These are phyloP conservation scores for Naegleria lovaniensis DNA, from an alignment of 208 protist genomes.

Conservation along the genomic window DNA sequence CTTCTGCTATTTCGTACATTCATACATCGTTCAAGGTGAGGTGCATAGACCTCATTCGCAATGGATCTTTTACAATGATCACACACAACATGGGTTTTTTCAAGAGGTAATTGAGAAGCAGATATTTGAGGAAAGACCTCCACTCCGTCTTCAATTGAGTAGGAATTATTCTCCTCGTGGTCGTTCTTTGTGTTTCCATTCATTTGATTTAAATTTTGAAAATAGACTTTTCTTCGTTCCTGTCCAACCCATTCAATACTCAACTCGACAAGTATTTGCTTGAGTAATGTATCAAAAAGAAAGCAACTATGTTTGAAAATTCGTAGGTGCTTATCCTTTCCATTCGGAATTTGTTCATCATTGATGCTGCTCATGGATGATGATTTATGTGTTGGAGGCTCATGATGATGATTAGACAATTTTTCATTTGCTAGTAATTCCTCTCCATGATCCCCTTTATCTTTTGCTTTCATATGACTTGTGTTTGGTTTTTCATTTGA, in stretches of 20 bases:
- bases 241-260: neutral
- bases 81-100: neutral
- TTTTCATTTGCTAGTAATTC: too few relatives aligned
- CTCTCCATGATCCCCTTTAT: too few relatives aligned
- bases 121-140: neutral
- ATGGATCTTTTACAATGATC: neutral
- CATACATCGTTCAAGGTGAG: neutral
- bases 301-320: too few relatives aligned
- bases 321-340: too few relatives aligned
- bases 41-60: neutral
- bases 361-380: too few relatives aligned
- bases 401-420: too few relatives aligned
- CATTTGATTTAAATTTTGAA: neutral
- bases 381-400: too few relatives aligned
- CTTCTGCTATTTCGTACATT: neutral
- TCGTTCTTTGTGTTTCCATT: neutral
- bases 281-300: neutral
- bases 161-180: neutral
- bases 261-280: neutral
- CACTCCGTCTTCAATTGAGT: neutral
- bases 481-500: too few relatives aligned
- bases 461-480: too few relatives aligned
- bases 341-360: too few relatives aligned
- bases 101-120: neutral
- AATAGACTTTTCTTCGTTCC: neutral